Conservation (phyloP, 345 rosid species). For the Eucalyptus regnans region DNA sequence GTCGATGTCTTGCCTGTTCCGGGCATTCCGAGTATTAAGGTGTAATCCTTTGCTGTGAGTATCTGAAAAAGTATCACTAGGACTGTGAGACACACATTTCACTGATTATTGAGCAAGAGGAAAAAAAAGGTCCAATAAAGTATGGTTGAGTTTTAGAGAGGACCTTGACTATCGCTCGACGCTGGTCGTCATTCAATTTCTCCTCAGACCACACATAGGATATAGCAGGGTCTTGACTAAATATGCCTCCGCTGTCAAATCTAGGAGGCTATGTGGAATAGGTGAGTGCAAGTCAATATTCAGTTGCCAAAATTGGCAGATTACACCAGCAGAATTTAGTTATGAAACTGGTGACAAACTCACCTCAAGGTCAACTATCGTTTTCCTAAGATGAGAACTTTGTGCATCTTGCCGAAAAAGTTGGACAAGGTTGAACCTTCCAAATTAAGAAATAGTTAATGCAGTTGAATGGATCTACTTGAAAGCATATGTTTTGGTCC, state of each 20-base stretch:
- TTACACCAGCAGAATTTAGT: not conserved
- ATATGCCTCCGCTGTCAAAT: conserved; percentile 81
- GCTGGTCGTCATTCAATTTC: conserved; percentile 88
- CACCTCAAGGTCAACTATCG: conserved; percentile 92
- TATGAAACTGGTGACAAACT: conserved; percentile 4
- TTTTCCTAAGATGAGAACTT: conserved; percentile 69
- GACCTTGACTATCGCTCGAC: conserved; percentile 95
- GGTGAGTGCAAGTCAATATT: not conserved
- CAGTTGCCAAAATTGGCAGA: not conserved
- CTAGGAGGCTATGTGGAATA: conserved; percentile 62
- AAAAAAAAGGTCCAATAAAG: not conserved
- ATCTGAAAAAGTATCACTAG: conserved; percentile 41
- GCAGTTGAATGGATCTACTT: not conserved
- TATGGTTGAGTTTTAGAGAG: not conserved
- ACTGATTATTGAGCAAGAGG: not conserved
- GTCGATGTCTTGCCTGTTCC: conserved; percentile 99
- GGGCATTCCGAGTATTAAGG: conserved; percentile 96
- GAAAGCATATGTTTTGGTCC: not conserved
- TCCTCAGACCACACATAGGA: conserved; percentile 88
- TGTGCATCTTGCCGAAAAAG: conserved; percentile 50
- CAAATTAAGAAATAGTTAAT: not conserved
- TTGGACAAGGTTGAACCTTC: conserved; percentile 86
- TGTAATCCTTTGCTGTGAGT: conserved; percentile 89
- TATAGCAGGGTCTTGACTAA: conserved; percentile 95
- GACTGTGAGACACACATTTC: not conserved